phyloP scores from a whole-genome alignment of 1,139 yeast species.

The Lodderomyces theae region DNA sequence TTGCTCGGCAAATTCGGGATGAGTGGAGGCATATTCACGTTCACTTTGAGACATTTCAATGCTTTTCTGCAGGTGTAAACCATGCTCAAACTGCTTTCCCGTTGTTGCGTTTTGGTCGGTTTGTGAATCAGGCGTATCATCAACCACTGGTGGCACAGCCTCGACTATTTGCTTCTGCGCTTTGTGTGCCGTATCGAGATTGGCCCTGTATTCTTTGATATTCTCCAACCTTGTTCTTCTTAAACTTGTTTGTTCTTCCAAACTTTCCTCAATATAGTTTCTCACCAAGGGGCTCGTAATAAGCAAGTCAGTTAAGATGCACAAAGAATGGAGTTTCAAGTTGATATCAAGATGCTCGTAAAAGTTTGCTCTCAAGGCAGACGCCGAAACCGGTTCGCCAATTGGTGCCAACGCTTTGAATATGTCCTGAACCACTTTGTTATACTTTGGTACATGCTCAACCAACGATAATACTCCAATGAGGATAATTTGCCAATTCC shows the following conservation, averaged over 20 bases:
- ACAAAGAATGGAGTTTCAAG: constrained; percentile 51
- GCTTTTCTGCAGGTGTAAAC: constrained; percentile 24
- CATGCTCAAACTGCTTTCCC: constrained; percentile 7
- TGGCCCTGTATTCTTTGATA: constrained; percentile 56
- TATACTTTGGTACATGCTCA: constrained; percentile 56
- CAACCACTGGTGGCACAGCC: constrained; percentile 4
- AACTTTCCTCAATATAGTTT: constrained; percentile 61
- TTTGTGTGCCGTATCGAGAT: constrained; percentile 49
- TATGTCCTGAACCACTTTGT: constrained; percentile 43
- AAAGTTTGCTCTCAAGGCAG: constrained; percentile 51
- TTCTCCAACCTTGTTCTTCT: constrained; percentile 70
- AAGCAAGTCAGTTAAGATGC: constrained; percentile 56
- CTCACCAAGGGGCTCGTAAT: constrained; percentile 61
- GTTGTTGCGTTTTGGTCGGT: background rate
- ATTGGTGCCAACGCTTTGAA: constrained; percentile 58
- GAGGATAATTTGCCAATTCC: constrained; percentile 79
- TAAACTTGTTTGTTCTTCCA: constrained; percentile 60
- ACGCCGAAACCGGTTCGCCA: constrained; percentile 47
- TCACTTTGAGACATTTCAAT: constrained; percentile 54
- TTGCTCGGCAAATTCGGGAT: constrained; percentile 46
- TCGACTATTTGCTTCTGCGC: constrained; percentile 38
- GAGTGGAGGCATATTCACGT: constrained; percentile 39
- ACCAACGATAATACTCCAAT: constrained; percentile 68
- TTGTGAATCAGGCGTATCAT: background rate
- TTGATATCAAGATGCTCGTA: constrained; percentile 45